phyloP scores from a whole-genome alignment of 495 filamentous ascomycete species.

The Aspergillus saccharolyticus region DNA sequence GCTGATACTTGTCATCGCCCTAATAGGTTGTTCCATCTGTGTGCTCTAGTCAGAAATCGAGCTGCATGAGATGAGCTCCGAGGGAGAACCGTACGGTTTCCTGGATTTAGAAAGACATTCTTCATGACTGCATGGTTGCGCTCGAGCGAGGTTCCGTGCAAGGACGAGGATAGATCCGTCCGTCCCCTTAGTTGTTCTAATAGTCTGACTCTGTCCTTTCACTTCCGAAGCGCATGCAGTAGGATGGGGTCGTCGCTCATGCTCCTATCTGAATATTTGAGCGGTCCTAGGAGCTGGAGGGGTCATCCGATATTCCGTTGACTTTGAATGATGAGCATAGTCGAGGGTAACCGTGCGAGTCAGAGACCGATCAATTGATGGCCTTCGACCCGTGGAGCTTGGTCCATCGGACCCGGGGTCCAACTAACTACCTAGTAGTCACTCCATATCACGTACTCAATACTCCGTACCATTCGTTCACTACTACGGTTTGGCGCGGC shows the following conservation, averaged over 20 bases:
- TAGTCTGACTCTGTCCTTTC: neutral
- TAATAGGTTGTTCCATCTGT: neutral
- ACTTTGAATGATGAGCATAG: neutral
- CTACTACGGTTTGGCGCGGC: neutral
- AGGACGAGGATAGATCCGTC: neutral
- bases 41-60: neutral
- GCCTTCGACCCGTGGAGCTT: neutral
- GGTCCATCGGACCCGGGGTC: neutral
- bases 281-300: neutral
- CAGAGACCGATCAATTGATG: neutral
- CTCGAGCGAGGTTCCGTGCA: neutral
- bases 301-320: neutral
- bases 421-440: neutral
- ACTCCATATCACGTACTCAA: neutral
- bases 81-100: neutral
- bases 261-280: neutral
- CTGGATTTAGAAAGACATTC: neutral
- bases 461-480: neutral
- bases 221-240: neutral
- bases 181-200: neutral
- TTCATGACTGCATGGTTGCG: neutral
- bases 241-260: neutral
- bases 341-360: neutral
- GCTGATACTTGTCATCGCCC: neutral
- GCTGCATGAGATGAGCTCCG: neutral